Conservation (phyloP, 2,329 filamentous ascomycete species). For the Zymoseptoria brevis region DNA sequence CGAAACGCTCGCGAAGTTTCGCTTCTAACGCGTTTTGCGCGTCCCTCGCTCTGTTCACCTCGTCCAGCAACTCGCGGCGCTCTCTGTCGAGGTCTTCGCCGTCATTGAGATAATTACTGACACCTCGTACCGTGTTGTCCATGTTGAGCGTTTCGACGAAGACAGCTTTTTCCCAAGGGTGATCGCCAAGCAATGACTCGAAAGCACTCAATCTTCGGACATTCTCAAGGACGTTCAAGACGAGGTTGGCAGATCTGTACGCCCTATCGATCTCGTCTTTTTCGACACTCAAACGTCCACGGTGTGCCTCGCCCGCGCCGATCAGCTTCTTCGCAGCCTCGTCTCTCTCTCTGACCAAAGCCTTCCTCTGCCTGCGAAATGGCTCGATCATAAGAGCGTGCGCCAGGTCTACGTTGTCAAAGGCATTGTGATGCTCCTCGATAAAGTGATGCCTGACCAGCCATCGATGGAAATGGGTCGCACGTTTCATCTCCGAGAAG, state of each 20-base stretch:
- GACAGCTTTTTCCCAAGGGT: slow-evolving; percentile 3
- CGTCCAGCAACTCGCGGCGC: neutral
- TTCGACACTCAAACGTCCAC: neutral
- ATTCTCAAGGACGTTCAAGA: neutral
- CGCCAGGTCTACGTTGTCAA: neutral
- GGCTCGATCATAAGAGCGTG: neutral
- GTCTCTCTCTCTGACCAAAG: neutral
- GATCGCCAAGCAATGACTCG: slow-evolving; percentile 5
- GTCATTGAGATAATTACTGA: neutral
- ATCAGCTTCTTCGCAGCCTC: neutral
- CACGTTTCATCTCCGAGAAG: neutral
- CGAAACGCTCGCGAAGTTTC: neutral
- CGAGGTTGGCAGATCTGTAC: neutral
- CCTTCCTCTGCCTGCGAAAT: neutral
- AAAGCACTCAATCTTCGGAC: slow-evolving; percentile 1
- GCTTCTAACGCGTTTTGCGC: neutral
- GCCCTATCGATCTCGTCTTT: neutral
- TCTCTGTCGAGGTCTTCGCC: neutral
- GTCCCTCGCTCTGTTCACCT: neutral
- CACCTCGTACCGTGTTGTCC: neutral
- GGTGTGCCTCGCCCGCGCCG: neutral
- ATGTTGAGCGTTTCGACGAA: neutral
- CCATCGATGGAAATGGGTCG: slow-evolving; percentile 8
- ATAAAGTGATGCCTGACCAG: slow-evolving; percentile 13
- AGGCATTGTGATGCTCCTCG: slow-evolving; percentile 2